Conservation (phyloP, 257 asterid species). For the Nicotiana undulata region DNA sequence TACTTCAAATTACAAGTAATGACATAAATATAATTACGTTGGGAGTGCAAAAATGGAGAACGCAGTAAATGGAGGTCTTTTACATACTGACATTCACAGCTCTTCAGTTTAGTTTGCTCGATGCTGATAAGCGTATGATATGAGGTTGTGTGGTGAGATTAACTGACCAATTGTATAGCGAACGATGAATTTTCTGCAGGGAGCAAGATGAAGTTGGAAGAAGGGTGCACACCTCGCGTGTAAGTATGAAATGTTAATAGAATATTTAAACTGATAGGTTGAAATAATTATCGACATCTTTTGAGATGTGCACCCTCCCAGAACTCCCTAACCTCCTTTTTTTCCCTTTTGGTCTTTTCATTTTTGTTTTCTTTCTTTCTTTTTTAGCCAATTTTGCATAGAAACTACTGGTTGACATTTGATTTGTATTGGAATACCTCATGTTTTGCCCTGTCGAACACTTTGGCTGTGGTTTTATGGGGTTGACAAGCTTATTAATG, state of each 20-base stretch:
- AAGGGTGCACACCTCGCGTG: constrained; percentile 37
- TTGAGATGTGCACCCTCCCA: background rate
- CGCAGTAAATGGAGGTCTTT: background rate
- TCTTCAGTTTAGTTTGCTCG: constrained; percentile 21
- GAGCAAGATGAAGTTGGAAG: constrained; percentile 27
- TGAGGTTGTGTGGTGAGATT: constrained; percentile 31
- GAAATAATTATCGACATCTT: constrained; percentile 38
- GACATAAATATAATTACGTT: constrained; percentile 4
- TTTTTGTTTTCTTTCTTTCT: background rate
- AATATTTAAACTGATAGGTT: constrained; percentile 24
- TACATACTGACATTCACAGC: constrained; percentile 1
- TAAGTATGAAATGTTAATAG: constrained; percentile 44
- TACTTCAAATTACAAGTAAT: constrained; percentile 46
- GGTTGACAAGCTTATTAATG: background rate
- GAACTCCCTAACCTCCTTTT: background rate
- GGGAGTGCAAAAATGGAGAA: background rate
- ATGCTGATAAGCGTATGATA: constrained; percentile 21
- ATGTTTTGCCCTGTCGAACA: constrained; percentile 4
- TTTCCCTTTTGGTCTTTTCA: background rate
- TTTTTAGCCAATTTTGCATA: constrained; percentile 33
- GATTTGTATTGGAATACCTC: constrained; percentile 4
- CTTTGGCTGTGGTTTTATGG: background rate
- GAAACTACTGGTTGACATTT: constrained; percentile 24
- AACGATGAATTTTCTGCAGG: constrained; percentile 31
- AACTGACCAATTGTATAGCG: constrained; percentile 57